These are phyloP conservation scores for sorghum (Sorghum bicolor) DNA, from an alignment of 176 grass and related monocot genomes.

Conservation along the genomic window Sorghum_bicolor_NCBIv3 NC_012870.2:16798001-16798500, in stretches of 20 bases:
- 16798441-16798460: background rate
- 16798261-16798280: background rate
- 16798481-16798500: constrained; percentile 26
- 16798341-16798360: background rate
- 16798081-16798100: background rate
- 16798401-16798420: background rate
- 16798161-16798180: background rate
- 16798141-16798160: too few species aligned
- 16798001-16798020: background rate
- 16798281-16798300: background rate
- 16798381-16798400: constrained; percentile 23
- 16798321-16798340: background rate
- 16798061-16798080: background rate
- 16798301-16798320: background rate
- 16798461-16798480: constrained; percentile 31
- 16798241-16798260: background rate
- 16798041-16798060: background rate
- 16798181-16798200: background rate
- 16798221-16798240: background rate
- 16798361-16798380: constrained; percentile 32
- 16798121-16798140: background rate
- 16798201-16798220: background rate
- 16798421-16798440: constrained; percentile 20
- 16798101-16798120: background rate
- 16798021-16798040: background rate